Evolutionary conservation across 345 rosid genomes (phyloP), one percentile per base, ranked within the genome.

Genomic region (Corchorus capsularis): DNA sequence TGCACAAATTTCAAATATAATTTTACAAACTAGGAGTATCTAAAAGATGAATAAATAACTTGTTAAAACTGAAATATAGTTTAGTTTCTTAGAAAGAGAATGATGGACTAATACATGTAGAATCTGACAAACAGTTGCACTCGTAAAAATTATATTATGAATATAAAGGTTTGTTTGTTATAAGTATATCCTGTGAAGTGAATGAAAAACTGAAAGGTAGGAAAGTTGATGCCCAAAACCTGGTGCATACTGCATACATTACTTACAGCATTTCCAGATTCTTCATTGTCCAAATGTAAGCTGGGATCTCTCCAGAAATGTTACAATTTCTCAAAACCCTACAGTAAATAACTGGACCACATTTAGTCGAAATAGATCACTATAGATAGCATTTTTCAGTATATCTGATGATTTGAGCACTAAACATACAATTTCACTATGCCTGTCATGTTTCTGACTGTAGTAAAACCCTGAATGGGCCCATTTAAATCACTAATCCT

Each of bases 401-500:
- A 67, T 41, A 41, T 53, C 43, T 62, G 70, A 60, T 59, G 57
- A 53, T 6, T 14, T 52, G n/a, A 70, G 70, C 41, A 71, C 15
- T 60, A 63, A 62, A 79, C 94, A 56, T 83, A 90, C 94, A 88
- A 57, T 79, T 76, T 78, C 54, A 3, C 0, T 41, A 87, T 49
- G 45, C 75, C 70, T 78, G 79, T 60, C 60, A 77, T 50, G 47
- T 77, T 85, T 47, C 14, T 83, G 55, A 85, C 64, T 47, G 15
- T 7, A 41, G 92, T 90, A 76, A 91, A 89, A 68, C 72, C 55
- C 74, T 89, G 91, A 59, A 70, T 53, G 52, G 89, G 85, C 69
- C 86, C 90, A 73, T 32, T 78, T 75, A 91, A 78, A 62, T 89
- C 88, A 72, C 79, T 79, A 69, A 91, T 89, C 84, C 87, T 89